These are phyloP conservation scores for Warburgia ugandensis DNA, from an alignment of 164 flowering plant genomes.

Conservation along the genomic window DNA sequence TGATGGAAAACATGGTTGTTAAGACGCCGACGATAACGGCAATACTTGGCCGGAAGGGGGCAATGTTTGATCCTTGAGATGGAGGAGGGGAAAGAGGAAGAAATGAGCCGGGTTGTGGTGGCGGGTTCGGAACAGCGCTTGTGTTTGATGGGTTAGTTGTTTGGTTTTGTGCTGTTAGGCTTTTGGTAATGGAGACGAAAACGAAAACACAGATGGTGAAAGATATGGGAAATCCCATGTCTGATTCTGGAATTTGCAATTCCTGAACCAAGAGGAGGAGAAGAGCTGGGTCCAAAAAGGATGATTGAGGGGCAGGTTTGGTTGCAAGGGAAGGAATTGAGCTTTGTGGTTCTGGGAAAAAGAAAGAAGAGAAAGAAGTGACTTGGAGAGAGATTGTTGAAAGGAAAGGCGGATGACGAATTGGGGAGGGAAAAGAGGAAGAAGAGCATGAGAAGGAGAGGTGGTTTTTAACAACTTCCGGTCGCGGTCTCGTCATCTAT, in stretches of 20 bases:
- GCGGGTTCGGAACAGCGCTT: background rate
- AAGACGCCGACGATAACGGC: conserved; percentile 57
- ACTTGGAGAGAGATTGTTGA: too few relatives aligned
- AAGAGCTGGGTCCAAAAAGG: background rate
- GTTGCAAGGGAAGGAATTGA: too few relatives aligned
- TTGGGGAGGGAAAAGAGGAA: too few relatives aligned
- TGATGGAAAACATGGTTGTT: conserved; percentile 68
- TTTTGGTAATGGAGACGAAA: background rate
- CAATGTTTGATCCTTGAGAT: conserved; percentile 5
- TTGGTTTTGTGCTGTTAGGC: too few relatives aligned
- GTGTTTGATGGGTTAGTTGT: too few relatives aligned
- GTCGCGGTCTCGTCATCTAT: too few relatives aligned
- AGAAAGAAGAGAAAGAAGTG: too few relatives aligned
- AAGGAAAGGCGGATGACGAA: too few relatives aligned
- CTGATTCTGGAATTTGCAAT: background rate
- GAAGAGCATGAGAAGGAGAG: too few relatives aligned
- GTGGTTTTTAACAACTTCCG: too few relatives aligned
- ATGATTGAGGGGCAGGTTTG: too few relatives aligned
- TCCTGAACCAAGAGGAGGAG: background rate
- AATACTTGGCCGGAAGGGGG: conserved; percentile 54
- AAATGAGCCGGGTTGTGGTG: background rate
- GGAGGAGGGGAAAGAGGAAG: conserved; percentile 17
- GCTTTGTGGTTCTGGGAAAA: too few relatives aligned
- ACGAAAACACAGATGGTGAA: conserved; percentile 10
- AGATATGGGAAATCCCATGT: conserved; percentile 2